phyloP scores from a whole-genome alignment of 2,329 filamentous ascomycete genomes.

The Aureobasidium sp. region DNA sequence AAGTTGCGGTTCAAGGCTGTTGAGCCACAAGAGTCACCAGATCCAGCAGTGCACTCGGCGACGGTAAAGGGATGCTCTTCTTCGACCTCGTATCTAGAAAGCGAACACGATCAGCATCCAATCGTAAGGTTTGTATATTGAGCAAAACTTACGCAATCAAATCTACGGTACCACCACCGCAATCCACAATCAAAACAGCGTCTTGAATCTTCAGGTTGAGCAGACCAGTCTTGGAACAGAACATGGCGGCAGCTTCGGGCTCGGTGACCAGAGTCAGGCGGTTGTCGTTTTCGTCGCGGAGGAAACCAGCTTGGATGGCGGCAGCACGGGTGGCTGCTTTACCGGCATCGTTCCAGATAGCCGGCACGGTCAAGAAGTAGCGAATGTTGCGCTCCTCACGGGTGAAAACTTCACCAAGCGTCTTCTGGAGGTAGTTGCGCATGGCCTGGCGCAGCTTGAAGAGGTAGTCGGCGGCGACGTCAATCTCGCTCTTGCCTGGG shows the following conservation, averaged over 20 bases:
- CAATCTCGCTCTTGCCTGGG: conserved; percentile 96
- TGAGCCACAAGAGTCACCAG: conserved; percentile 96
- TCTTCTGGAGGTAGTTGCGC: conserved; percentile 92
- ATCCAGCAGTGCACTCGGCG: conserved; percentile 92
- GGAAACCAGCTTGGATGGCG: conserved; percentile 92
- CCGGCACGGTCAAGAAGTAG: conserved; percentile 97
- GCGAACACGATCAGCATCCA: background rate
- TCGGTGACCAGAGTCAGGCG: conserved; percentile 89
- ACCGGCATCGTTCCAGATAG: conserved; percentile 98
- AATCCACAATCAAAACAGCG: conserved; percentile 96
- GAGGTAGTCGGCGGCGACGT: conserved; percentile 97
- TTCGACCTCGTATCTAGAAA: conserved; percentile 71
- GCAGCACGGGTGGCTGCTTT: conserved; percentile 94
- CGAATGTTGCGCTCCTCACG: conserved; percentile 95
- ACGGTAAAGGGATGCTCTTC: conserved; percentile 96
- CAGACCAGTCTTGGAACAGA: conserved; percentile 93
- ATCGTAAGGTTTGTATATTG: too few species aligned
- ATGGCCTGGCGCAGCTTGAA: conserved; percentile 97
- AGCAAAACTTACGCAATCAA: conserved; percentile 58
- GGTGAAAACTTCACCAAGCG: conserved; percentile 93
- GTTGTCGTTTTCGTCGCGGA: conserved; percentile 96
- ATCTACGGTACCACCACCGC: conserved; percentile 96
- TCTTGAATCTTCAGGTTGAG: conserved; percentile 97
- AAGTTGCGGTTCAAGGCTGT: conserved; percentile 97
- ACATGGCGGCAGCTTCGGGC: conserved; percentile 92